Base-by-base conservation (phyloP, 257 asterid species). In the Solanum pennellii region DNA sequence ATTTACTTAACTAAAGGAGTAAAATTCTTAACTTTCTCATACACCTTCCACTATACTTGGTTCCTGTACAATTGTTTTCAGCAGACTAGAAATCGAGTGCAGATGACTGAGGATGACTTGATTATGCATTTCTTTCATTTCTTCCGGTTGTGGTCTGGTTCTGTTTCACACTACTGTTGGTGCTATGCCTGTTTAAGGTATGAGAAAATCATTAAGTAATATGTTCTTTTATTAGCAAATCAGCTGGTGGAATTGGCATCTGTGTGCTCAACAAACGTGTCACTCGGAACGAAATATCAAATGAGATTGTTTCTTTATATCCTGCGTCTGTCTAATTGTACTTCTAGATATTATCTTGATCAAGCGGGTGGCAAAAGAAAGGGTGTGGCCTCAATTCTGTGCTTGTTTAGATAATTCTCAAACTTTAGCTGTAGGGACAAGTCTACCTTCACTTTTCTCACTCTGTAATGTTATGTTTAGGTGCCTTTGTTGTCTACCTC, bases 291-390 rank as follows among this genome's bases (percentile, higher is more conserved):
- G 99, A 98, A 77, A 91, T 93, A 76, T 97, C 99, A 29, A 97
- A 97, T 92, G 99, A 98, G 56, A 94, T 97, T 90, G 97, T 97
- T 86, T 99, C 99, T 9, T 35, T 35, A 35, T 35, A 93, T 97
- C 98, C 94, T 96, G 62, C 92, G 99, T 45, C 98, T 97, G 86
- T 96, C 95, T 90, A 96, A 97, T 91, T 98, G 94, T 88, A 96
- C 99, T 35, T 98, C 99, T 87, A 94, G 99, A 18, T 95, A 96
- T 90, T 98, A 35, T 35, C 6, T 97, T 86, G 99, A 96, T 85
- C 98, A 96, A 87, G 99, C 98, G 7, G 98, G 99, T 87, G 99
- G 99, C 92, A 97, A 95, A 92, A 93, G 99, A 89, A 97, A 97
- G 90, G 99, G 99, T 95, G 44, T 35, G 91, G 47, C 14, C 62